Conservation (phyloP, 2,329 filamentous ascomycete genomes). For the Cercospora zeae-maydis region DNA sequence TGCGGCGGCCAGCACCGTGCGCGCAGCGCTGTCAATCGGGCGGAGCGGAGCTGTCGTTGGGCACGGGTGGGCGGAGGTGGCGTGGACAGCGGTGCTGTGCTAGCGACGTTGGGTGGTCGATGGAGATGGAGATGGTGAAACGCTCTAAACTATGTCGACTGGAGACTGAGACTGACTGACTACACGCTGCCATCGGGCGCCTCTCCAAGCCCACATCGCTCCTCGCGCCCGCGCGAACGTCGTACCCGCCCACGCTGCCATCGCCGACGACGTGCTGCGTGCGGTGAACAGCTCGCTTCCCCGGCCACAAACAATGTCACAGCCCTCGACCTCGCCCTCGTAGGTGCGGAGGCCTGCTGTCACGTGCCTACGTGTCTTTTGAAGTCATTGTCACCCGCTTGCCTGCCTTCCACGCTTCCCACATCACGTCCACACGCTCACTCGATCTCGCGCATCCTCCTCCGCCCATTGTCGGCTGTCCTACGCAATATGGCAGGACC, state of each 20-base stretch:
- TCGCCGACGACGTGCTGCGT: background rate
- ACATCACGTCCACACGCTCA: background rate
- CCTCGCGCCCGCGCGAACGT: background rate
- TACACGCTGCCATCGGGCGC: background rate
- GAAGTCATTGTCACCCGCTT: background rate
- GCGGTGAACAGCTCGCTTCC: background rate
- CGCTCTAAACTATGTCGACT: background rate
- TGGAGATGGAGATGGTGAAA: conserved; percentile 6
- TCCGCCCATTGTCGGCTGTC: background rate
- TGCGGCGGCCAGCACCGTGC: background rate
- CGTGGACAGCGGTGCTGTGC: background rate
- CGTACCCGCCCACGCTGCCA: background rate
- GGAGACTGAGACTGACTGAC: background rate
- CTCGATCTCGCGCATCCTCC: background rate
- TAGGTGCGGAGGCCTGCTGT: background rate
- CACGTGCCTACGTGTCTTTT: background rate
- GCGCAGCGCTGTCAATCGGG: background rate
- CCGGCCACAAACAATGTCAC: background rate
- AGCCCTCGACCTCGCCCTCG: background rate
- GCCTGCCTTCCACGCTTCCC: background rate
- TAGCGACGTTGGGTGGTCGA: background rate
- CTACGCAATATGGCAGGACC: conserved; percentile 30
- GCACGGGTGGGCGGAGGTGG: background rate
- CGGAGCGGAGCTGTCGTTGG: background rate
- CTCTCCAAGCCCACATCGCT: background rate